Evolutionary conservation across 2,329 filamentous ascomycete genomes (phyloP), one percentile per base, ranked within the genome.

Genomic region (Hymenoscyphus albidus): DNA sequence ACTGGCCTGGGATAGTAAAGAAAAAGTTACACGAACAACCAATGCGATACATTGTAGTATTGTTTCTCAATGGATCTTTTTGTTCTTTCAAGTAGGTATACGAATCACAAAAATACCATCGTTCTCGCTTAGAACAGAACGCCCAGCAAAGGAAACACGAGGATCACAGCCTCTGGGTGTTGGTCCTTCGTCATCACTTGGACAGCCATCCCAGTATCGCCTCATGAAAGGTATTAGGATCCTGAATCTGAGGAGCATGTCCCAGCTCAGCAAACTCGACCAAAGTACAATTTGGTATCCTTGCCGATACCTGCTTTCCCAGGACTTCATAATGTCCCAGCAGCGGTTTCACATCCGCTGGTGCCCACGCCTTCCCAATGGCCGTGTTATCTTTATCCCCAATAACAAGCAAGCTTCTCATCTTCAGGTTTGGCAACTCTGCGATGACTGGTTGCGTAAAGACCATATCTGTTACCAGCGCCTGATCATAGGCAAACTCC

Each of bases 341-440:
- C 68, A 73, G 75, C 5, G 74, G 77, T 55, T 79, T 77, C 14
- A 83, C 78, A 1, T 77, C 77, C 0, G 77, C 58, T 10, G 70
- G 70, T 10, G 67, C 77, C 82, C 83, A 85, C 60, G 78, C 77
- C 70, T 82, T 82, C 0, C 83, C 83, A 59, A 85, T 82, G 16
- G 82, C 83, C 2, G 83, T 85, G 18, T 76, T 82, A 65, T 85
- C 83, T 70, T 80, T 79, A 39, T 79, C 78, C 1, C 83, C 83
- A 59, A 84, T 77, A 59, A 85, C 71, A 62, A 86, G 71, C 27
- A 84, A 73, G 1, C 82, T 83, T 58, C 75, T 77, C 12, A 79
- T 73, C 68, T 77, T 77, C 13, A 85, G 69, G 57, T 77, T 68
- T n/a, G 73, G 73, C 57, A 85, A 81, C 70, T 84, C 81, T 65